Percentiles rank a stretch among this genome's conserved stretches.
Evolutionary conservation across 495 filamentous ascomycete genomes (phyloP).

Genomic region (Aspergillus nanangensis): DNA sequence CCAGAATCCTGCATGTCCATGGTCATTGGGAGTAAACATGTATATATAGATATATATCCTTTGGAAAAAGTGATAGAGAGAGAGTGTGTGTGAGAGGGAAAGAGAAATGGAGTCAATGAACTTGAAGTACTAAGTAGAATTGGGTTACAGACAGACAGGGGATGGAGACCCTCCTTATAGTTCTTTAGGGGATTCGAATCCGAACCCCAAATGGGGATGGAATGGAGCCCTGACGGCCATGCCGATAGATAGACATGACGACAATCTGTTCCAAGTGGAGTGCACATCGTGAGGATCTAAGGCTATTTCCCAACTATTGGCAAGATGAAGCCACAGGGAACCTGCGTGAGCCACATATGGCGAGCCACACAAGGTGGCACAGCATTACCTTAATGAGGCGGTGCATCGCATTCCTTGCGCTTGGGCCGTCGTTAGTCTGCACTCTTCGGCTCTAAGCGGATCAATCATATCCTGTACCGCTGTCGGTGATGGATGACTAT

Average conservation of each 20-base stretch:
- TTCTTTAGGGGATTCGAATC: neutral
- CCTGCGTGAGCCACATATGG: constrained; percentile 18
- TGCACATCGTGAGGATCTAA: constrained; percentile 13
- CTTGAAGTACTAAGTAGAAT: neutral
- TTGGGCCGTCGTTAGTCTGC: neutral
- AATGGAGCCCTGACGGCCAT: constrained; percentile 5
- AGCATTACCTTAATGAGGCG: constrained; percentile 14
- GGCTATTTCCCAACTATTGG: constrained; percentile 11
- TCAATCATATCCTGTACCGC: neutral
- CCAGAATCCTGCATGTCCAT: constrained; percentile 33
- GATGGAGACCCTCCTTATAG: neutral
- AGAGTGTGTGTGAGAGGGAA: neutral
- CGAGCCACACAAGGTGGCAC: constrained; percentile 13
- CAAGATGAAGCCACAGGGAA: constrained; percentile 18
- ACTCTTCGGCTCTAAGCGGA: neutral
- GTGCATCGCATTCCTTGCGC: constrained; percentile 8
- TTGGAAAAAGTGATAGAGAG: neutral
- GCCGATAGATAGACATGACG: neutral
- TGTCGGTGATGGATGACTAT: no score
- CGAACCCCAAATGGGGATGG: no score
- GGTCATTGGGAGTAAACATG: constrained; percentile 20
- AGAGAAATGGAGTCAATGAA: neutral
- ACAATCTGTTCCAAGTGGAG: neutral
- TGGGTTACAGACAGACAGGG: neutral
- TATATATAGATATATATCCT: constrained; percentile 23